Percentiles rank a stretch among this genome's conserved stretches.
Evolutionary conservation across 371 early-diverging fungal genomes (phyloP).

Genomic region (Fennellomyces sp.): DNA sequence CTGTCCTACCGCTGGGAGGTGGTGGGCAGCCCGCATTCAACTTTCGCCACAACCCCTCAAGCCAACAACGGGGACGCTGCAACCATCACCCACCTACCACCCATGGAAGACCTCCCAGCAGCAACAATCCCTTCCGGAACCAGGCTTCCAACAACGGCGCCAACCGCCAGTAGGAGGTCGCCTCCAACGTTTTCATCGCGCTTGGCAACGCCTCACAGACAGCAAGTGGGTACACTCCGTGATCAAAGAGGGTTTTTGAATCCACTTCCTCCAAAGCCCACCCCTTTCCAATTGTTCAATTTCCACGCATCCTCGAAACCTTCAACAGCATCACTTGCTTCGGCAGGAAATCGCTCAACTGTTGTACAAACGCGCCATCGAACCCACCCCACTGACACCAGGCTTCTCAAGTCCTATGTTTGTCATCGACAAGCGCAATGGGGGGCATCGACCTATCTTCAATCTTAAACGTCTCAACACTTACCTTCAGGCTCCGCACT

Average conservation of each 20-base stretch:
- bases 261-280: background rate
- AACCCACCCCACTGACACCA: background rate
- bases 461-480: conserved; percentile 26
- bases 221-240: background rate
- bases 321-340: background rate
- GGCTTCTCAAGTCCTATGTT: conserved; percentile 23
- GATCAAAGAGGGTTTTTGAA: background rate
- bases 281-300: background rate
- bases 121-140: too few relatives aligned
- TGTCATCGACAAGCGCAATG: conserved; percentile 24
- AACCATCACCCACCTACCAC: background rate
- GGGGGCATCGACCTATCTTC: conserved; percentile 22
- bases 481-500: conserved; percentile 10
- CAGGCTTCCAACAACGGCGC: too few relatives aligned
- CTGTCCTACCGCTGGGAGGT: background rate
- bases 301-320: background rate
- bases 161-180: background rate
- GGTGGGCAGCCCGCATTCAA: background rate
- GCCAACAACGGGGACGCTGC: background rate
- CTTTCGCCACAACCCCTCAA: background rate
- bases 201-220: background rate
- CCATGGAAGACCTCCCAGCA: background rate
- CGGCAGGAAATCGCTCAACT: conserved; percentile 6
- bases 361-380: conserved; percentile 2
- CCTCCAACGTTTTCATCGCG: background rate